Percentiles rank a stretch among this genome's conserved stretches.
These are phyloP conservation scores for Tilletia indica DNA, from an alignment of 1,284 basidiomycete species.

Conservation along the genomic window DNA sequence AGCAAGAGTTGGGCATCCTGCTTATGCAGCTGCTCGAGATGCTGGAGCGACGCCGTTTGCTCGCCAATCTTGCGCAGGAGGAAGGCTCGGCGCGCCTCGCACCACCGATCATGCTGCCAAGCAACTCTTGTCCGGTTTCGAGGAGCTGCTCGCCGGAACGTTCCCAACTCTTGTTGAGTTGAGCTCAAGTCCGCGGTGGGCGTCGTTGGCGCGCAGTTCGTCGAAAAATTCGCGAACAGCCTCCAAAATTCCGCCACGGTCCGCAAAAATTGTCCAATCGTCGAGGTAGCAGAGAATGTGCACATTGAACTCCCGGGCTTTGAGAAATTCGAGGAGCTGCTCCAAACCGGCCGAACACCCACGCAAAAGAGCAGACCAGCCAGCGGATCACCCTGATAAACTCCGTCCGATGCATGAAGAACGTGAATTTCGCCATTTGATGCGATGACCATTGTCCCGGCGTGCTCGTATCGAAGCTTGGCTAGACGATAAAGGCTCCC, in stretches of 20 bases:
- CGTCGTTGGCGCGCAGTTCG: not conserved
- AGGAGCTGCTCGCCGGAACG: not conserved
- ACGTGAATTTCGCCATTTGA: too few relatives aligned
- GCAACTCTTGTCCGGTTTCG: not conserved
- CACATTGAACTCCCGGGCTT: too few relatives aligned
- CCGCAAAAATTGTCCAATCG: not conserved
- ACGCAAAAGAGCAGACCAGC: too few relatives aligned
- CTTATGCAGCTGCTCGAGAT: not conserved
- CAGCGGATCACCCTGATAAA: too few relatives aligned
- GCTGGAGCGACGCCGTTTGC: not conserved
- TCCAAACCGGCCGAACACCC: too few relatives aligned
- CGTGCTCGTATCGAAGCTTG: too few relatives aligned
- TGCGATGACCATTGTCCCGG: too few relatives aligned
- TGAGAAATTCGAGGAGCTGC: too few relatives aligned
- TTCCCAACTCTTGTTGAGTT: slow-evolving; percentile 2
- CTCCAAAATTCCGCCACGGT: not conserved
- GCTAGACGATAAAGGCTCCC: too few relatives aligned
- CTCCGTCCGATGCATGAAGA: too few relatives aligned
- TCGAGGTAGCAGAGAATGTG: not conserved
- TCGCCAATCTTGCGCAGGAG: not conserved
- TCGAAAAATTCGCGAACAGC: not conserved
- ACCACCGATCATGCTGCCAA: slow-evolving; percentile 1
- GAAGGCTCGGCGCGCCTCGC: not conserved
- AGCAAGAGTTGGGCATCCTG: too few relatives aligned
- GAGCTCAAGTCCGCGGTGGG: slow-evolving; percentile 4